phyloP scores from a whole-genome alignment of 805 yeast genomes.

The Zygosaccharomyces kombuchaensis region DNA sequence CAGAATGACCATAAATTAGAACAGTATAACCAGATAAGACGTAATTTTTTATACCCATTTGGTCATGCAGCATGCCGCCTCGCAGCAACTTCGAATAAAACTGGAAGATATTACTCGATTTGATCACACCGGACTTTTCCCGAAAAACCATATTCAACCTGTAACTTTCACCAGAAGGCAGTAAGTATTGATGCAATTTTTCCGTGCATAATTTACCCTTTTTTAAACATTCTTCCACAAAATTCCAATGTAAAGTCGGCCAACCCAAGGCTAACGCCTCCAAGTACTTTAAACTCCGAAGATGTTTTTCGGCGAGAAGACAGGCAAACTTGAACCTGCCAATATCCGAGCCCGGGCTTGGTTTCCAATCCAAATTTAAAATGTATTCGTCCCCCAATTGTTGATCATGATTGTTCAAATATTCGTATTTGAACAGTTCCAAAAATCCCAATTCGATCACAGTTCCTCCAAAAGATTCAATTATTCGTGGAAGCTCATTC shows the following conservation, averaged over 20 bases:
- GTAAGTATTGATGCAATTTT: conserved; percentile 49
- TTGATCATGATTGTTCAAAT: conserved; percentile 5
- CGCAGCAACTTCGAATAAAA: conserved; percentile 40
- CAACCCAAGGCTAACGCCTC: conserved; percentile 78
- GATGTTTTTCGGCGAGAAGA: conserved; percentile 51
- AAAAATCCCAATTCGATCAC: conserved; percentile 37
- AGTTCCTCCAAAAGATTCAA: conserved; percentile 43
- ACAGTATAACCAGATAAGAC: conserved; percentile 34
- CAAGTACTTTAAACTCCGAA: conserved; percentile 69
- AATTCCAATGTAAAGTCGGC: conserved; percentile 69
- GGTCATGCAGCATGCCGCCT: conserved; percentile 37
- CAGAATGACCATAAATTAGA: conserved; percentile 35
- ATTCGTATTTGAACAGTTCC: conserved; percentile 19
- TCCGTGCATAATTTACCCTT: conserved; percentile 10
- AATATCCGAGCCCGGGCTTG: conserved; percentile 8
- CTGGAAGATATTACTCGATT: conserved; percentile 46
- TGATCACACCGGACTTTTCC: conserved; percentile 30
- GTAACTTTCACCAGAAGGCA: conserved; percentile 70
- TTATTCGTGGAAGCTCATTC: conserved; percentile 33
- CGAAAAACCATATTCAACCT: conserved; percentile 28
- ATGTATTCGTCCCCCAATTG: neutral
- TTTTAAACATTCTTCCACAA: conserved; percentile 47
- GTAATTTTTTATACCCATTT: conserved; percentile 23
- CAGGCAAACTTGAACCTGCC: conserved; percentile 53
- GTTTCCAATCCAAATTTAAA: conserved; percentile 15